Evolutionary conservation across 1,139 yeast species (phyloP).

Genomic region (Yamadazyma sp.): DNA sequence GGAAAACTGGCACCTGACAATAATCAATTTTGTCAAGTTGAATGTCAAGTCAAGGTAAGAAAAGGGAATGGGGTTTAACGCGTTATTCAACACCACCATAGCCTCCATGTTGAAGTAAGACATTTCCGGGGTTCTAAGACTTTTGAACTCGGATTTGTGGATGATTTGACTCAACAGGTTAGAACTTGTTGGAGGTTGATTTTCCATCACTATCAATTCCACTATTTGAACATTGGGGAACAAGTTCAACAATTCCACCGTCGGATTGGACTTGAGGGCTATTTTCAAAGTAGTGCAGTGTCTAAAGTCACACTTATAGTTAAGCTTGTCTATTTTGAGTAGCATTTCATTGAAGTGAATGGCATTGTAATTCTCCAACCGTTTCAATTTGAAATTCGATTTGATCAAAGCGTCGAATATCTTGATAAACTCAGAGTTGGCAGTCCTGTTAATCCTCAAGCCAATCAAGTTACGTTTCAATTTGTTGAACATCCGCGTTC

Average conservation of each 20-base stretch:
- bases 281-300: constrained; percentile 23
- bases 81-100: constrained; percentile 29
- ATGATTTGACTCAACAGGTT: constrained; percentile 3
- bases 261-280: constrained; percentile 25
- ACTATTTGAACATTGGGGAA: constrained; percentile 28
- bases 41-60: constrained; percentile 21
- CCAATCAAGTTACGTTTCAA: constrained; percentile 17
- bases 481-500: constrained; percentile 27
- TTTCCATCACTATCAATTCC: constrained; percentile 21
- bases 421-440: constrained; percentile 22
- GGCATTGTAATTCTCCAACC: constrained; percentile 11
- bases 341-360: constrained; percentile 27
- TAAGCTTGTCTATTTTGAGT: constrained; percentile 23
- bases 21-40: constrained; percentile 24
- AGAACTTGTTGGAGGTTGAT: constrained; percentile 1
- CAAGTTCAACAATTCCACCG: constrained; percentile 23
- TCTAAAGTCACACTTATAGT: constrained; percentile 28
- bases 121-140: constrained; percentile 3
- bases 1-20: constrained; percentile 33
- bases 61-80: constrained; percentile 14
- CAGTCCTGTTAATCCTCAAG: constrained; percentile 27
- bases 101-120: constrained; percentile 1
- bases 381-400: constrained; percentile 18
- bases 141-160: constrained; percentile 10
- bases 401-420: constrained; percentile 27